Percentiles rank a stretch among this genome's conserved stretches.
Evolutionary conservation across 2,329 filamentous ascomycete species (phyloP).

Genomic region (Tolypocladium capitatum): DNA sequence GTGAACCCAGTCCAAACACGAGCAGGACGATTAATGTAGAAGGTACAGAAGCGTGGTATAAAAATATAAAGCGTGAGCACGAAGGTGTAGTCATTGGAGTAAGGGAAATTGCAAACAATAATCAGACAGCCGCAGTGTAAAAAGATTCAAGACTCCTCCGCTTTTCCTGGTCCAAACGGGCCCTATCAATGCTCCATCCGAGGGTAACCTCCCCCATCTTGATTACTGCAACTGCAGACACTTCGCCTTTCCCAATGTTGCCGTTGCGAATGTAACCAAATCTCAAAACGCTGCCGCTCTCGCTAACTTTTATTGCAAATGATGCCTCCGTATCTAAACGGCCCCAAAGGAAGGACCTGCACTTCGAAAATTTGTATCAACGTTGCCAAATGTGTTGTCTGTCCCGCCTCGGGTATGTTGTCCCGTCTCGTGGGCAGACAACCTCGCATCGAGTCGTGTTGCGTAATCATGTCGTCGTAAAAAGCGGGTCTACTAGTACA

Average conservation of each 20-base stretch:
- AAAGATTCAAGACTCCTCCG: not conserved
- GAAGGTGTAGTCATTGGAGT: not conserved
- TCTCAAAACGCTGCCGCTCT: conserved; percentile 2
- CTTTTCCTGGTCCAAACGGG: not conserved
- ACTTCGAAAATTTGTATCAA: not conserved
- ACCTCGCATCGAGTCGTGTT: not conserved
- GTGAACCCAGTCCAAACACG: not conserved
- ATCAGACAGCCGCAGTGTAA: not conserved
- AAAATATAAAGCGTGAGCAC: not conserved
- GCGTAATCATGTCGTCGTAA: conserved; percentile 6
- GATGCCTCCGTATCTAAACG: not conserved
- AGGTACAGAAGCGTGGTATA: conserved; percentile 1
- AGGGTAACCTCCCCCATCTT: not conserved
- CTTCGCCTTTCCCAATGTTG: conserved; percentile 3
- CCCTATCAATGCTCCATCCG: not conserved
- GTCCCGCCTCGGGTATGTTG: not conserved
- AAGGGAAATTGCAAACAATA: not conserved
- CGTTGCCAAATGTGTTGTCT: not conserved
- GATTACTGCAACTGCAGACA: conserved; percentile 3
- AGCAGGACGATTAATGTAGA: not conserved
- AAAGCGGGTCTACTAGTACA: conserved; percentile 21
- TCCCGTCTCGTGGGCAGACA: not conserved
- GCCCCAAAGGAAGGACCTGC: not conserved
- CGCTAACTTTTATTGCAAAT: conserved; percentile 1
- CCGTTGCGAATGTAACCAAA: not conserved